A percentile compares a stretch with the other conserved stretches of the same genome.
These are phyloP conservation scores for Asterella californica DNA, from an alignment of 225 moss, liverwort and hornwort genomes.

Conservation along the genomic window DNA sequence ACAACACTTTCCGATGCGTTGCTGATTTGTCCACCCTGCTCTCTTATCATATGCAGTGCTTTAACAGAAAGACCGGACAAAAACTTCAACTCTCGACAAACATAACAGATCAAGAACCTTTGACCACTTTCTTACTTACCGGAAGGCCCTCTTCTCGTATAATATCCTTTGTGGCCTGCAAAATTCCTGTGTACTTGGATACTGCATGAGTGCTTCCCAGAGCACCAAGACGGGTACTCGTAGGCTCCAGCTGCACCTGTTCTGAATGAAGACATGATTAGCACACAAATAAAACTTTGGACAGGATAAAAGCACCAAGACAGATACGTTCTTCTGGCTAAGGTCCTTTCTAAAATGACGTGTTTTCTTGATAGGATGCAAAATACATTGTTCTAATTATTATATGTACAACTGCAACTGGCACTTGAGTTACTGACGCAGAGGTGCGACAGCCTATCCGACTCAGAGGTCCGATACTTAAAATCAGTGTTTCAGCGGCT, in stretches of 20 bases:
- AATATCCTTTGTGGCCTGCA: conserved; percentile 70
- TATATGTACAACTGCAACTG: too few species aligned
- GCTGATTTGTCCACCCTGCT: not conserved
- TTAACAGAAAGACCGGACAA: not conserved
- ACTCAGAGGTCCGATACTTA: too few species aligned
- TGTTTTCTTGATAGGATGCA: too few species aligned
- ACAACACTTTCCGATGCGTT: not conserved
- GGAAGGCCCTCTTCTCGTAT: conserved; percentile 77
- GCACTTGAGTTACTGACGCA: too few species aligned
- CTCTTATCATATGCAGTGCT: not conserved
- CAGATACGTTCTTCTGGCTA: too few species aligned
- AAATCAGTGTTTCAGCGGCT: too few species aligned
- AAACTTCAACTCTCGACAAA: not conserved
- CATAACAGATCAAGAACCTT: not conserved
- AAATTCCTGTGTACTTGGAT: conserved; percentile 90
- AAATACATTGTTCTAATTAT: too few species aligned
- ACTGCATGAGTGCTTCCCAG: conserved; percentile 35
- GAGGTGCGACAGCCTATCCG: too few species aligned
- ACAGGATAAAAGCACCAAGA: too few species aligned
- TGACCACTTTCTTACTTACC: conserved; percentile 30
- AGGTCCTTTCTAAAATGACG: too few species aligned
- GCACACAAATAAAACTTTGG: too few species aligned
- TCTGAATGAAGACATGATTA: too few species aligned
- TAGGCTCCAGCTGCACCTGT: conserved; percentile 97
- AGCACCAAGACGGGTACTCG: conserved; percentile 37